These are phyloP conservation scores for Cryptosporidium tyzzeri DNA, from an alignment of 169 alveolate species.

Conservation along the genomic window DNA sequence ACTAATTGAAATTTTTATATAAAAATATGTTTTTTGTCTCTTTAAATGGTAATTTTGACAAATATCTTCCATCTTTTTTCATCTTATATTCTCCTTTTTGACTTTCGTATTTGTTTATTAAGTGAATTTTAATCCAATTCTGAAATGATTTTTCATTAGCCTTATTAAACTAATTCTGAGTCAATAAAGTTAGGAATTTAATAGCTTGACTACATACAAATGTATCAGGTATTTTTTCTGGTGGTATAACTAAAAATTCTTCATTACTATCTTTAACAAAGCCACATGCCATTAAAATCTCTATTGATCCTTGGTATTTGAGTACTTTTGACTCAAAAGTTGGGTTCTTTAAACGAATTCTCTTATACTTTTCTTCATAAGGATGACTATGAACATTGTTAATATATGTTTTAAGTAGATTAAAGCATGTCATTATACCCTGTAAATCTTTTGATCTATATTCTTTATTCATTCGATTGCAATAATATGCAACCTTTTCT, in stretches of 20 bases:
- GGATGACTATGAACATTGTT: slow-evolving; percentile 79
- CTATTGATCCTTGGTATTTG: slow-evolving; percentile 79
- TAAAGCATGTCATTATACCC: slow-evolving; percentile 76
- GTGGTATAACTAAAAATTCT: slow-evolving; percentile 76
- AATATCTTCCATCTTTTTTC: neutral
- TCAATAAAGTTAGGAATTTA: slow-evolving; percentile 67
- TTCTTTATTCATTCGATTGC: slow-evolving; percentile 77
- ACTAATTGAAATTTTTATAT: neutral
- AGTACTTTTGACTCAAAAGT: slow-evolving; percentile 81
- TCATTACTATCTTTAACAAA: slow-evolving; percentile 79
- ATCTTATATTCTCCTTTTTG: too few species aligned
- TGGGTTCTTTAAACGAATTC: slow-evolving; percentile 80
- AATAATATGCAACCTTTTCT: slow-evolving; percentile 80
- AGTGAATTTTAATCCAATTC: too few species aligned
- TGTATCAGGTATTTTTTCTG: slow-evolving; percentile 80
- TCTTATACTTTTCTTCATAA: slow-evolving; percentile 78
- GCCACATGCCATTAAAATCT: slow-evolving; percentile 80
- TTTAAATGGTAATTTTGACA: too few species aligned
- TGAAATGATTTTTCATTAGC: neutral
- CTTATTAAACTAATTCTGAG: neutral
- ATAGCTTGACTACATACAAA: slow-evolving; percentile 80
- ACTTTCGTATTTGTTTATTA: too few species aligned
- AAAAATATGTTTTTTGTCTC: neutral
- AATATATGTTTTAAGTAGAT: slow-evolving; percentile 77
- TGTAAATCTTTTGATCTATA: slow-evolving; percentile 76